Conservation (phyloP, 805 yeast genomes). For the Lipomyces sp. region DNA sequence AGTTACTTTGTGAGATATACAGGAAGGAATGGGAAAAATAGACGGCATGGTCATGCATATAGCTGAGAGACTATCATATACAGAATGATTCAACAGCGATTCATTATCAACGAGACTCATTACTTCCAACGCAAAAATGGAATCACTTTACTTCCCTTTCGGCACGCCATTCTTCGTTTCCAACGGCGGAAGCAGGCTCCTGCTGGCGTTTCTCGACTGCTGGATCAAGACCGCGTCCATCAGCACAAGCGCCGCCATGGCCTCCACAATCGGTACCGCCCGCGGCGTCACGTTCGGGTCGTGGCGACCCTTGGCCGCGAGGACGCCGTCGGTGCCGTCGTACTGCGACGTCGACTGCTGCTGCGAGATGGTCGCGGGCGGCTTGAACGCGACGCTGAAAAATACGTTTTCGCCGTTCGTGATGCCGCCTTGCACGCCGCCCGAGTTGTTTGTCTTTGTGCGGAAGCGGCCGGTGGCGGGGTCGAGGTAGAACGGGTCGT, state of each 20-base stretch:
- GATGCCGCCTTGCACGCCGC: constrained; percentile 98
- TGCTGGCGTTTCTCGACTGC: constrained; percentile 69
- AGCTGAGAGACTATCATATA: no score
- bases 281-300: constrained; percentile 98
- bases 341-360: constrained; percentile 86
- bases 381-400: constrained; percentile 94
- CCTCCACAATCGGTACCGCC: constrained; percentile 97
- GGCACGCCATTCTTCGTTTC: no score
- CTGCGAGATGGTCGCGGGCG: constrained; percentile 95
- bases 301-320: constrained; percentile 97
- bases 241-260: constrained; percentile 93
- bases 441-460: constrained; percentile 87
- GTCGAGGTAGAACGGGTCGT: constrained; percentile 74
- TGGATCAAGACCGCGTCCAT: constrained; percentile 85
- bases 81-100: no score
- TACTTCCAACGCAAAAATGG: no score
- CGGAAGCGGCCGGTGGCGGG: constrained; percentile 61
- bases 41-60: no score
- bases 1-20: neutral
- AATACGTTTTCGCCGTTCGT: constrained; percentile 93
- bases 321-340: constrained; percentile 80
- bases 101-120: no score
- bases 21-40: neutral
- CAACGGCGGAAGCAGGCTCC: constrained; percentile 5
- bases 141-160: no score